A percentile compares a stretch with the other conserved stretches of the same genome.
phyloP scores from a whole-genome alignment of 768 basidiomycete genomes.

The Hydnum rufescens region DNA sequence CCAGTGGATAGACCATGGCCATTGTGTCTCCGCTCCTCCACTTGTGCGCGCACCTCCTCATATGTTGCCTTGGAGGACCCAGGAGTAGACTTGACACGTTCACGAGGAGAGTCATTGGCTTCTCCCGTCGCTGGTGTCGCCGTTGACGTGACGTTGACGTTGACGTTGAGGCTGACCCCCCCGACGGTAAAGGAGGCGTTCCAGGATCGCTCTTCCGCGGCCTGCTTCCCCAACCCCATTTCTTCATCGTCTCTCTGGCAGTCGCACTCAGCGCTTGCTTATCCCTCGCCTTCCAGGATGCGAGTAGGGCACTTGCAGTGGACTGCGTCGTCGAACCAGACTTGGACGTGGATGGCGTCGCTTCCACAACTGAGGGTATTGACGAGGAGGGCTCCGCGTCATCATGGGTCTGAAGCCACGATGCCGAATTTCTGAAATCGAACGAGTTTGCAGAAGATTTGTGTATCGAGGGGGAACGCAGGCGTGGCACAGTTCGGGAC shows the following conservation, averaged over 20 bases:
- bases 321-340: too few species aligned
- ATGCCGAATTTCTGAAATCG: too few species aligned
- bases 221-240: conserved; percentile 51
- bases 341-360: too few species aligned
- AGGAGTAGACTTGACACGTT: not conserved
- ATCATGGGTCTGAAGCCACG: too few species aligned
- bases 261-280: conserved; percentile 72
- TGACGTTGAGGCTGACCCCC: too few species aligned
- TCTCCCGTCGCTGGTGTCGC: not conserved
- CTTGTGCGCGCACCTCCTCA: not conserved
- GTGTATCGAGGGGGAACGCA: not conserved
- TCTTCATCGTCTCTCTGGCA: conserved; percentile 76
- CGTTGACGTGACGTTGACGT: not conserved
- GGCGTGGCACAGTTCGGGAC: too few species aligned
- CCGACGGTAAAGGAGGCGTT: too few species aligned
- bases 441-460: too few species aligned
- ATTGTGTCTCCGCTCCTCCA: not conserved
- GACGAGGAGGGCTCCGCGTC: too few species aligned
- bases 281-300: conserved; percentile 54
- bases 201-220: conserved; percentile 38
- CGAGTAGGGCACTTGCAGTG: conserved; percentile 46
- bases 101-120: not conserved
- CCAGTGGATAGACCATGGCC: not conserved
- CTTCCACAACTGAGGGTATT: too few species aligned
- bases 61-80: not conserved